Evolutionary conservation across 108 stramenopile species (phyloP).

Genomic region (Parietichytrium sp.): DNA sequence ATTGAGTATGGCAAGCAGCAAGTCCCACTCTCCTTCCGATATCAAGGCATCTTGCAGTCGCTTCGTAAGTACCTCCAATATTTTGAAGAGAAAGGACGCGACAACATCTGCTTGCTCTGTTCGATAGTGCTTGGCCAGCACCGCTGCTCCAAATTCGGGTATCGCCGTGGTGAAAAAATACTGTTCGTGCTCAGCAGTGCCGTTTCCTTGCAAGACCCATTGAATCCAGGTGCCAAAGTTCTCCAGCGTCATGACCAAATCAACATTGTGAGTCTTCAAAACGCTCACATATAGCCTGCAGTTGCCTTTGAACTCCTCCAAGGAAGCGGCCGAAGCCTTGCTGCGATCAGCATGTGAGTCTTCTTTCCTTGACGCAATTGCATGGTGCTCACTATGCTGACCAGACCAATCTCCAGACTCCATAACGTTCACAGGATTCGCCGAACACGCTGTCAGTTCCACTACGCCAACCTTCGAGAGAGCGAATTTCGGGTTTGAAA

Average conservation of each 20-base stretch:
- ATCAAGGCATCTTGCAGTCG: too few relatives aligned
- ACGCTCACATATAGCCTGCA: conserved; percentile 17
- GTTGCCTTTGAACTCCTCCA: background rate
- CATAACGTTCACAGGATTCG: too few relatives aligned
- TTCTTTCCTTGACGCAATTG: too few relatives aligned
- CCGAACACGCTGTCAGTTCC: too few relatives aligned
- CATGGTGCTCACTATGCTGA: too few relatives aligned
- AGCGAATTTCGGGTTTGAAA: too few relatives aligned
- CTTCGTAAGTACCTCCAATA: background rate
- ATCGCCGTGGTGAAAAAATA: background rate
- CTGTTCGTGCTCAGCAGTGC: background rate
- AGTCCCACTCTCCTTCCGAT: too few relatives aligned
- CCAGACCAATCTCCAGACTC: too few relatives aligned
- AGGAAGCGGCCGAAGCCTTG: too few relatives aligned
- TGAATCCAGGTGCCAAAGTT: conserved; percentile 7
- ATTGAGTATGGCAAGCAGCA: too few relatives aligned
- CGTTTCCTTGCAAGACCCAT: background rate
- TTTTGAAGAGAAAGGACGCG: background rate
- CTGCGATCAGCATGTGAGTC: too few relatives aligned
- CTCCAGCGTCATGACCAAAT: background rate
- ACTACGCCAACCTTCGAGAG: too few relatives aligned
- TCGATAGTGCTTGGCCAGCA: background rate
- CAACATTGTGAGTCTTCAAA: background rate
- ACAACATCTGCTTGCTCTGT: background rate
- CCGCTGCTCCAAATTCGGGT: conserved; percentile 10